Percentiles rank a stretch among this genome's conserved stretches.
Evolutionary conservation across 2,329 filamentous ascomycete genomes (phyloP).

Genomic region (Colletotrichum agaves): DNA sequence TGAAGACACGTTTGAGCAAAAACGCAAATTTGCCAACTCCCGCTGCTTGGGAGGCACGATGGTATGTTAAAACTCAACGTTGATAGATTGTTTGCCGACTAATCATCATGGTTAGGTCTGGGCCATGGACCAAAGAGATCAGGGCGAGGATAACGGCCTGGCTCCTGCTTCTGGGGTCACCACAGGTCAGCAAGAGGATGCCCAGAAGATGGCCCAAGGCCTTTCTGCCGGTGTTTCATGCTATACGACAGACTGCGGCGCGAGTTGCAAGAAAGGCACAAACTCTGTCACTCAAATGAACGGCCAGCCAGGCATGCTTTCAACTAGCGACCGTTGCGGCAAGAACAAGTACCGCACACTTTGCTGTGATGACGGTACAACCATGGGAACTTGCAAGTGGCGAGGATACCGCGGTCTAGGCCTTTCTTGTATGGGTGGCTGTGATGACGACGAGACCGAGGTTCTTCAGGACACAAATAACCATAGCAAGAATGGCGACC

Average conservation of each 20-base stretch:
- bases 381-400: slow-evolving; percentile 44
- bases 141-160: slow-evolving; percentile 12
- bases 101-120: too few species aligned
- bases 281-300: slow-evolving; percentile 44
- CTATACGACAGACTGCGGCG: slow-evolving; percentile 42
- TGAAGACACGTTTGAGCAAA: background rate
- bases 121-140: slow-evolving; percentile 42
- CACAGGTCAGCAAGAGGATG: slow-evolving; percentile 25
- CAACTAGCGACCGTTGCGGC: slow-evolving; percentile 40
- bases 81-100: too few species aligned
- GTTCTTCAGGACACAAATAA: slow-evolving; percentile 44
- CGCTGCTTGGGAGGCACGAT: slow-evolving; percentile 40
- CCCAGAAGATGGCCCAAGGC: slow-evolving; percentile 18
- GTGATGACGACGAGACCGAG: slow-evolving; percentile 44
- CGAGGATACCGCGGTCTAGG: slow-evolving; percentile 43
- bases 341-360: slow-evolving; percentile 42
- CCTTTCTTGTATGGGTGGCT: slow-evolving; percentile 45
- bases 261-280: slow-evolving; percentile 41
- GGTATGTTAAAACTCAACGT: too few species aligned
- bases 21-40: background rate
- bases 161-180: slow-evolving; percentile 25
- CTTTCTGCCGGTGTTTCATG: too few species aligned
- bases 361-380: slow-evolving; percentile 42
- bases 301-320: slow-evolving; percentile 43
- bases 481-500: slow-evolving; percentile 41